Evolutionary conservation across 2,329 filamentous ascomycete genomes (phyloP), one percentile per base, ranked within the genome.

Genomic region (Dothistroma pini): DNA sequence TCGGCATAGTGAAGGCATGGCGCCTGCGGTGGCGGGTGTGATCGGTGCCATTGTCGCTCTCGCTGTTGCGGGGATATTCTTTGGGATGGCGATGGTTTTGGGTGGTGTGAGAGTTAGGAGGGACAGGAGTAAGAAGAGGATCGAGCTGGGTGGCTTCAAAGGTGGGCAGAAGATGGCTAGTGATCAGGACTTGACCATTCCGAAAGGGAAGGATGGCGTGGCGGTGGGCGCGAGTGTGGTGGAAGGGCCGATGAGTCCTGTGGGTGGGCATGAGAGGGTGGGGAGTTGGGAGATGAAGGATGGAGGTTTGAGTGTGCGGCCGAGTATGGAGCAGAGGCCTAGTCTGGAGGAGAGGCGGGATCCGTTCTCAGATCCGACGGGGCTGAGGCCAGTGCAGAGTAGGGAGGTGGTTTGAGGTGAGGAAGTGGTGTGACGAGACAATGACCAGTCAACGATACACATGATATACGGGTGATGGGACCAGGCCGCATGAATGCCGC

Each of bases 221-320:
- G n/a, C 31, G 10, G 71, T 62, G 56, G 73, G 65, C 41, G 71
- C 61, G 56, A 70, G 55, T 61, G 70, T 71, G 16, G 68, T 76
- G 63, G 71, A 75, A 68, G 72, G 59, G 69, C 62, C 63, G 19
- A 58, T 59, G 21, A 65, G 63, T 56, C 53, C 57, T 41, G 52
- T 56, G 7, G 34, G 61, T 22, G 77, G 77, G 1, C 79, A 85
- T 69, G 83, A 85, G 72, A 74, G 83, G 49, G 75, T 80, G 19
- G 83, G 81, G 0, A 85, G 83, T 62, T 86, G 84, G 84, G 84
- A 86, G 69, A 71, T 86, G 72, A 76, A 77, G 57, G 66, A 75
- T 50, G 68, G 57, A n/a, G 47, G 14, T 16, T 41, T 19, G 66
- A 74, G 69, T 65, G 57, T 68, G 59, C 73, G 75, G 66, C 75